phyloP scores from a whole-genome alignment of 768 basidiomycete genomes.

The Calocybe indica region DNA sequence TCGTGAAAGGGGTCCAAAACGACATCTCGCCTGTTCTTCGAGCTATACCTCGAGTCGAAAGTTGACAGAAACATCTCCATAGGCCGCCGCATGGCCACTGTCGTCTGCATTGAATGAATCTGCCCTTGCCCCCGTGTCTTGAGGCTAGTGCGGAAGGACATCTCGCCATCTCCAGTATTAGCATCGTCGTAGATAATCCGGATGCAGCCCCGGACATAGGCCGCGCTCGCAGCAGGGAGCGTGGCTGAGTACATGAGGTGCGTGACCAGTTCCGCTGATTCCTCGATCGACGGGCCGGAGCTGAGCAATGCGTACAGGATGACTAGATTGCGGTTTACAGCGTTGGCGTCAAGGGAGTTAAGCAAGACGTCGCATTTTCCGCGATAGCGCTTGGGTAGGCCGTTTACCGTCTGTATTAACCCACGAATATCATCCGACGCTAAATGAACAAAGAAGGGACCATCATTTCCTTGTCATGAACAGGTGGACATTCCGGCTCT shows the following conservation, averaged over 20 bases:
- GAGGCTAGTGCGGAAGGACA: constrained; percentile 29
- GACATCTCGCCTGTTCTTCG: constrained; percentile 21
- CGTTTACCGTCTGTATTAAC: constrained; percentile 29
- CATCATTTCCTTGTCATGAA: too few relatives aligned
- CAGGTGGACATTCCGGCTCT: too few relatives aligned
- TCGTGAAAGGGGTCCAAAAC: constrained; percentile 27
- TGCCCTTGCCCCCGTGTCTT: constrained; percentile 28
- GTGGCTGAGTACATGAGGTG: constrained; percentile 38
- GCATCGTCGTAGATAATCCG: constrained; percentile 28
- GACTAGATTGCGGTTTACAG: constrained; percentile 34
- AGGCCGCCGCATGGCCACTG: constrained; percentile 28
- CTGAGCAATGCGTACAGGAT: constrained; percentile 31
- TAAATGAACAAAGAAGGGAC: constrained; percentile 10
- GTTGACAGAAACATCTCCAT: constrained; percentile 31
- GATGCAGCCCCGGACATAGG: constrained; percentile 28
- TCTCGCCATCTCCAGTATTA: constrained; percentile 19
- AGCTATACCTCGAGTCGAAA: constrained; percentile 12
- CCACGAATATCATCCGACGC: constrained; percentile 30
- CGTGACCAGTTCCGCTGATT: constrained; percentile 33
- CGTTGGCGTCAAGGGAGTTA: constrained; percentile 30
- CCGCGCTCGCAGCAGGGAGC: constrained; percentile 25
- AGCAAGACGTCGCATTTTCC: constrained; percentile 33
- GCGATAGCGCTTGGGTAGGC: constrained; percentile 26
- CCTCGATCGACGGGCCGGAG: constrained; percentile 31
- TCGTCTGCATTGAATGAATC: constrained; percentile 29